Evolutionary conservation across 2,329 filamentous ascomycete genomes (phyloP).

Genomic region (Ramularia endophylla): DNA sequence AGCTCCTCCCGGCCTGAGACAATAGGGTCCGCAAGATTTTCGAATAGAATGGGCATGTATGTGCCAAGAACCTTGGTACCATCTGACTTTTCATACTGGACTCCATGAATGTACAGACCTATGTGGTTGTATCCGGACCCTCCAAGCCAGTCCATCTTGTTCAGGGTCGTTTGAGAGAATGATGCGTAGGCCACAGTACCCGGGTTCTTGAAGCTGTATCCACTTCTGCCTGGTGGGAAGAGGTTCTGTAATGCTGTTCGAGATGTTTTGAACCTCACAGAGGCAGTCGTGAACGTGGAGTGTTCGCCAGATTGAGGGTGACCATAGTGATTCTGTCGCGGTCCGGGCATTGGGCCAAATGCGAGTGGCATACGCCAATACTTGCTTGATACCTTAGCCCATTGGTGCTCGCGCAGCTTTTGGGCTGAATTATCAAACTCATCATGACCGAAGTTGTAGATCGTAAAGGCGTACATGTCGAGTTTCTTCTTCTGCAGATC

Average conservation of each 20-base stretch:
- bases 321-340: slow-evolving; percentile 30
- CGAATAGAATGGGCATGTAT: slow-evolving; percentile 54
- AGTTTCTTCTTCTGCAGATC: slow-evolving; percentile 12
- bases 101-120: slow-evolving; percentile 58
- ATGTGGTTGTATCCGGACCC: slow-evolving; percentile 54
- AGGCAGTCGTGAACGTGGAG: slow-evolving; percentile 33
- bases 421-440: slow-evolving; percentile 52
- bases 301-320: not conserved
- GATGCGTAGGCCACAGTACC: slow-evolving; percentile 36
- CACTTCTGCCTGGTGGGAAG: slow-evolving; percentile 32
- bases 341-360: slow-evolving; percentile 36
- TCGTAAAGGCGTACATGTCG: not conserved
- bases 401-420: slow-evolving; percentile 46
- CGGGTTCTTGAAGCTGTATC: slow-evolving; percentile 33
- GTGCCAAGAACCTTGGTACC: slow-evolving; percentile 46
- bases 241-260: slow-evolving; percentile 37
- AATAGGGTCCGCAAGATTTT: slow-evolving; percentile 55
- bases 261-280: slow-evolving; percentile 37
- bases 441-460: slow-evolving; percentile 38
- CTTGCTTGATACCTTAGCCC: slow-evolving; percentile 19
- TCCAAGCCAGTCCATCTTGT: slow-evolving; percentile 55
- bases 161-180: slow-evolving; percentile 34
- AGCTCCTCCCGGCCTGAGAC: slow-evolving; percentile 55
- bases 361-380: slow-evolving; percentile 34
- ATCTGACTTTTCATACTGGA: slow-evolving; percentile 40